phyloP scores from a whole-genome alignment of 495 filamentous ascomycete species.

The Aspergillus leporis region DNA sequence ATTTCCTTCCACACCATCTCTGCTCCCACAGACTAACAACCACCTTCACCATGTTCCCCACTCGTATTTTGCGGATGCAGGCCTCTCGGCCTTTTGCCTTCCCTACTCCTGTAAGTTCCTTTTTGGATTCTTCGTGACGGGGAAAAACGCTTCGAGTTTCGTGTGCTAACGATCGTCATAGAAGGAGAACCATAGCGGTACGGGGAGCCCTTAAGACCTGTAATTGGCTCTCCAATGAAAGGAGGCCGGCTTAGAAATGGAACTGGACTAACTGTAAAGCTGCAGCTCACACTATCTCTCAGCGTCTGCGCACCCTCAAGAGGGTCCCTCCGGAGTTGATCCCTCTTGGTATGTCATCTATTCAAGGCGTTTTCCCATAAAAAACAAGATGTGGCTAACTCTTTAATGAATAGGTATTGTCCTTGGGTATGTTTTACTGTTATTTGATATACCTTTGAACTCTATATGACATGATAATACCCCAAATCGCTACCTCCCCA shows the following conservation, averaged over 20 bases:
- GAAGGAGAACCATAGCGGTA: constrained; percentile 87
- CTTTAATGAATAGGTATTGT: constrained; percentile 66
- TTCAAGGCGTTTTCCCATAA: background rate
- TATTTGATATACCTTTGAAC: constrained; percentile 18
- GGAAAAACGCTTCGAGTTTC: constrained; percentile 24
- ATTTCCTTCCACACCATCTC: constrained; percentile 20
- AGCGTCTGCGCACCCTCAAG: constrained; percentile 84
- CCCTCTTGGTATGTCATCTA: constrained; percentile 74
- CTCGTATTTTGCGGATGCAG: constrained; percentile 58
- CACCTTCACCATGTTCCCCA: constrained; percentile 62
- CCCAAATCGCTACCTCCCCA: constrained; percentile 3
- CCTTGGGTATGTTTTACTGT: constrained; percentile 59
- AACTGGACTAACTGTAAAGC: constrained; percentile 33
- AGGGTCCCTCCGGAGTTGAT: constrained; percentile 91
- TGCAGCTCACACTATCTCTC: constrained; percentile 93
- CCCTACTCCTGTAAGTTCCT: constrained; percentile 74
- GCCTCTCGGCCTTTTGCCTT: constrained; percentile 64
- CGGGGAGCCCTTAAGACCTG: constrained; percentile 25
- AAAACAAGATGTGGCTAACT: constrained; percentile 20
- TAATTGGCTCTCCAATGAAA: constrained; percentile 14
- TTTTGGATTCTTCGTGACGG: constrained; percentile 8
- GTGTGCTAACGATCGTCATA: constrained; percentile 46
- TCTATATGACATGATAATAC: constrained; percentile 23
- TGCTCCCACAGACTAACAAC: constrained; percentile 5
- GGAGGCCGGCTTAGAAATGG: constrained; percentile 3